A percentile compares a stretch with the other conserved stretches of the same genome.
phyloP scores from a whole-genome alignment of 345 rosid species.

The Rhodomyrtus tomentosa region DNA sequence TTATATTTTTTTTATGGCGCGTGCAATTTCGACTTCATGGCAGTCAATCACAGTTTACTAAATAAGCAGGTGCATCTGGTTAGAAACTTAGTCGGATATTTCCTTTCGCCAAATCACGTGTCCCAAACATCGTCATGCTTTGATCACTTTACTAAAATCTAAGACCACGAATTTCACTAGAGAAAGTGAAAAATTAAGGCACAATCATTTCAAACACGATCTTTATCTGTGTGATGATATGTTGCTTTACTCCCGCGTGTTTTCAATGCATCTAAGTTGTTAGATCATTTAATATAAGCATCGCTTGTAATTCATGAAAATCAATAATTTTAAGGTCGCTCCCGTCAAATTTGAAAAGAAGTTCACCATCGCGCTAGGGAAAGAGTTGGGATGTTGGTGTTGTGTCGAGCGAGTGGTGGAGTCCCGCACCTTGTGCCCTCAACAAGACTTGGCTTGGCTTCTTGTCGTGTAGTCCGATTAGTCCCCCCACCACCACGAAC shows the following conservation, averaged over 20 bases:
- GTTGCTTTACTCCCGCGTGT: not conserved
- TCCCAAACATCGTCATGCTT: not conserved
- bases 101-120: not conserved
- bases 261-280: not conserved
- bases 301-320: not conserved
- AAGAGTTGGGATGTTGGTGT: not conserved
- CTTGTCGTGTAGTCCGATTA: not conserved
- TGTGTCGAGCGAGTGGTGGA: not conserved
- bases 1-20: not conserved
- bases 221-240: not conserved
- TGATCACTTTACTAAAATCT: not conserved
- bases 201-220: not conserved
- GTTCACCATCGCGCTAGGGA: too few relatives aligned
- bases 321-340: not conserved
- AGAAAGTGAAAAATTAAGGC: too few relatives aligned
- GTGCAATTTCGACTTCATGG: not conserved
- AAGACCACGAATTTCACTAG: accelerated
- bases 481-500: too few relatives aligned
- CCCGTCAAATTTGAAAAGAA: not conserved
- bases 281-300: not conserved
- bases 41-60: not conserved
- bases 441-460: not conserved
- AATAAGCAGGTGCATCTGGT: too few relatives aligned
- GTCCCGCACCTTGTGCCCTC: not conserved
- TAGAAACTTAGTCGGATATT: not conserved